Evolutionary conservation across 768 basidiomycete genomes (phyloP).

Genomic region (Suillus bovinus): DNA sequence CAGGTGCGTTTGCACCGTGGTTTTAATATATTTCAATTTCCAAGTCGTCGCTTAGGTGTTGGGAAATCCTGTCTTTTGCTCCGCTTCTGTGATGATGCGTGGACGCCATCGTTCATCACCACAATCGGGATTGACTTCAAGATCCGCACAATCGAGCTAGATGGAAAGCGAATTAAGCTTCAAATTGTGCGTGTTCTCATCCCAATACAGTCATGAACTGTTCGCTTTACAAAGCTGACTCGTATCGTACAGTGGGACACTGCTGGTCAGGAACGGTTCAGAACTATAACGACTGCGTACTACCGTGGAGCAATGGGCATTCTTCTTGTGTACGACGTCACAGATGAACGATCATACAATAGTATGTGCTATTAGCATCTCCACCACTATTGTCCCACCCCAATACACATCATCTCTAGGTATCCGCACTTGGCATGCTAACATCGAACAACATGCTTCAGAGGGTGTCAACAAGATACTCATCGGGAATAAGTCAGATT

Average conservation of each 20-base stretch:
- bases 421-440: constrained; percentile 97
- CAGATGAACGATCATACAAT: constrained; percentile 92
- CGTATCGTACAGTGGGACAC: constrained; percentile 84
- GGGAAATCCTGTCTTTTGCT: constrained; percentile 96
- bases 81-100: constrained; percentile 98
- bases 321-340: constrained; percentile 97
- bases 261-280: constrained; percentile 97
- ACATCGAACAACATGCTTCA: constrained; percentile 98
- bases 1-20: constrained; percentile 50
- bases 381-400: constrained; percentile 9
- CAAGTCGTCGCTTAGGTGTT: constrained; percentile 57
- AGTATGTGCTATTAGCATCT: constrained; percentile 58
- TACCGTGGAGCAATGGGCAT: constrained; percentile 99
- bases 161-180: constrained; percentile 98
- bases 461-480: constrained; percentile 99
- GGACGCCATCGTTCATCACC: constrained; percentile 99
- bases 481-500: constrained; percentile 98
- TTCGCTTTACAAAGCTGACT: background rate
- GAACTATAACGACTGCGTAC: constrained; percentile 98
- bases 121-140: constrained; percentile 99
- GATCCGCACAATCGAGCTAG: constrained; percentile 97
- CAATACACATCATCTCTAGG: constrained; percentile 47
- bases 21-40: constrained; percentile 10
- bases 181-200: constrained; percentile 67
- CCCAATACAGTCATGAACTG: background rate